Evolutionary conservation across 306 rosid genomes (phyloP).

Genomic region (Acacia confusa): DNA sequence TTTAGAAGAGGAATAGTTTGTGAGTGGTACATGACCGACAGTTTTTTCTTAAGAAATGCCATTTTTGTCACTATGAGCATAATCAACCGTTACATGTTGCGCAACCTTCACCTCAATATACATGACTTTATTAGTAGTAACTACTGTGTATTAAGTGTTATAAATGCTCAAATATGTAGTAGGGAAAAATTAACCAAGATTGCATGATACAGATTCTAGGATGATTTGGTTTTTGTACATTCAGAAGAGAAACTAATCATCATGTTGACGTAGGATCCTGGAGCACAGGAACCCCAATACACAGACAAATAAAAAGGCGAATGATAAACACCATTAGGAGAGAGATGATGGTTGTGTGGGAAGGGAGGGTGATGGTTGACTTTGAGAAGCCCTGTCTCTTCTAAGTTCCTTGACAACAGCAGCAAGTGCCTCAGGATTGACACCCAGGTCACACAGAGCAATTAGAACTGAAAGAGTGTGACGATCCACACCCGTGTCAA

Average conservation of each 20-base stretch:
- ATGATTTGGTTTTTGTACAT: neutral
- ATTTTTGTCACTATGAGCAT: too few species aligned
- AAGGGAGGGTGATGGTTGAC: neutral
- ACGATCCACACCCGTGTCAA: constrained; percentile 3
- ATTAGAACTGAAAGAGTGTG: neutral
- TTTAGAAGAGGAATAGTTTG: too few species aligned
- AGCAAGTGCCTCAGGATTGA: constrained; percentile 10
- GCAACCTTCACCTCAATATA: too few species aligned
- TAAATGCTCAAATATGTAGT: too few species aligned
- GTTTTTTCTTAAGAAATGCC: too few species aligned
- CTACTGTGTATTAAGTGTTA: rapidly evolving
- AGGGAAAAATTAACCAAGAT: neutral
- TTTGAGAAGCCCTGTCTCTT: neutral
- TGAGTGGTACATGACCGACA: too few species aligned
- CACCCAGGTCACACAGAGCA: neutral
- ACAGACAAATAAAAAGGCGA: neutral
- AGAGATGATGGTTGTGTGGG: neutral
- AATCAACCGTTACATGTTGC: too few species aligned
- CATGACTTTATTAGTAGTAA: too few species aligned
- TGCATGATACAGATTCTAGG: neutral
- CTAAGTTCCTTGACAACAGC: neutral
- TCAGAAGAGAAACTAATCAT: neutral
- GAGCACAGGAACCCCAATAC: neutral
- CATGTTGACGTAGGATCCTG: neutral
- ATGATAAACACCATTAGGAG: neutral